Evolutionary conservation across 129 eudicot genomes (phyloP).

Genomic region (Saussurea involucrata): DNA sequence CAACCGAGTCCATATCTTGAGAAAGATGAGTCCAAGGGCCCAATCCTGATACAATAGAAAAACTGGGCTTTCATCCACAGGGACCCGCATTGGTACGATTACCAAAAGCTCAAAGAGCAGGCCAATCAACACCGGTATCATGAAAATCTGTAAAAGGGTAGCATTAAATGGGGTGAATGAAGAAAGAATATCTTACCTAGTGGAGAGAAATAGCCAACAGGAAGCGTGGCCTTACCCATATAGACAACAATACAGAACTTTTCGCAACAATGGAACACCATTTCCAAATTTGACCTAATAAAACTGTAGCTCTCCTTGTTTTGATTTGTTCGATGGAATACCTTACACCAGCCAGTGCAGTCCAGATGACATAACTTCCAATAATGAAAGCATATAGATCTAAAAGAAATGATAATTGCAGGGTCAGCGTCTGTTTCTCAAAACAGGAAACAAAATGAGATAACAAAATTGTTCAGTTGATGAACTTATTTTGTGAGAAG

Average conservation of each 20-base stretch:
- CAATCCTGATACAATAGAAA: constrained; percentile 93
- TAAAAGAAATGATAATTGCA: constrained; percentile 9
- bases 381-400: constrained; percentile 84
- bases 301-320: constrained; percentile 60
- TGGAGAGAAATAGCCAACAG: not conserved
- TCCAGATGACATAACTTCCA: constrained; percentile 93
- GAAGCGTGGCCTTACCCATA: constrained; percentile 58
- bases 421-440: not conserved
- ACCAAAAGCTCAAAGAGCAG: constrained; percentile 87
- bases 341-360: constrained; percentile 72
- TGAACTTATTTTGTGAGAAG: not conserved
- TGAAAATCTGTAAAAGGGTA: constrained; percentile 53
- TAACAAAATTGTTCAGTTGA: constrained; percentile 2
- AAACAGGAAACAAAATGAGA: constrained; percentile 4
- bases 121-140: constrained; percentile 82
- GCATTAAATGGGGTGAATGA: not conserved
- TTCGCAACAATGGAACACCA: constrained; percentile 84
- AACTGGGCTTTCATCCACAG: constrained; percentile 90
- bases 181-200: constrained; percentile 22
- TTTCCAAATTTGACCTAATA: constrained; percentile 69
- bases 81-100: constrained; percentile 93
- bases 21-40: constrained; percentile 88
- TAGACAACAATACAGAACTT: constrained; percentile 73
- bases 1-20: constrained; percentile 94
- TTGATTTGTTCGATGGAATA: constrained; percentile 66